A percentile compares a stretch with the other conserved stretches of the same genome.
Evolutionary conservation across 1,139 yeast genomes (phyloP).

Genomic region (Pichia cactophila): DNA sequence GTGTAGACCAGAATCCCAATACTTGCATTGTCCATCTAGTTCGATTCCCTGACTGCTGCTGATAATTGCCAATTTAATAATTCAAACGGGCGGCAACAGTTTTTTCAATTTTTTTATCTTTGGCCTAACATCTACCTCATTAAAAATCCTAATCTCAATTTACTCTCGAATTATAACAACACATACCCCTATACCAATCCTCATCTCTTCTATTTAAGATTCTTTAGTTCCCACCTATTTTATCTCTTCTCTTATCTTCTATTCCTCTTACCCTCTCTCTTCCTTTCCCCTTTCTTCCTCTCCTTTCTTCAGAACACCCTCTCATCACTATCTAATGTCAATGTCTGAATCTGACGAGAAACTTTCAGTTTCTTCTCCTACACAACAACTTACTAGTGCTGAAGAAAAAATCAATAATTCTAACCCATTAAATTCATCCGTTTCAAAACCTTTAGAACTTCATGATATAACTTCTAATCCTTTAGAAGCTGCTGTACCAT

Average conservation of each 20-base stretch:
- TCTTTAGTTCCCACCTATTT: background rate
- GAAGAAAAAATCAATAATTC: background rate
- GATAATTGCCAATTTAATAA: too few species aligned
- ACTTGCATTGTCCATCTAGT: too few species aligned
- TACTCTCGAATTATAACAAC: too few species aligned
- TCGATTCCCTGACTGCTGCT: too few species aligned
- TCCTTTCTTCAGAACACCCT: background rate
- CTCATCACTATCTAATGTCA: background rate
- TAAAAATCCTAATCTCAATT: too few species aligned
- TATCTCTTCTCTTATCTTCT: background rate
- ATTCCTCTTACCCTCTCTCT: background rate
- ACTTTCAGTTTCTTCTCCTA: slow-evolving; percentile 2
- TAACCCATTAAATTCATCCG: slow-evolving; percentile 7
- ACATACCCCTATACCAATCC: too few species aligned
- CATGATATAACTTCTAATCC: slow-evolving; percentile 22
- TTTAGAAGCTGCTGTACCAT: slow-evolving; percentile 23
- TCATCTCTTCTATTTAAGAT: background rate
- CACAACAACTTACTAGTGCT: background rate
- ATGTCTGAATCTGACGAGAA: slow-evolving; percentile 15
- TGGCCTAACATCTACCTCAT: too few species aligned
- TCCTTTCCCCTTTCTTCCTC: background rate
- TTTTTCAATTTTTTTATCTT: too few species aligned
- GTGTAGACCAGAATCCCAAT: too few species aligned
- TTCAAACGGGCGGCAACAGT: too few species aligned
- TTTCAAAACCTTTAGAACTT: slow-evolving; percentile 20